These are phyloP conservation scores for Nakaseomyces bracarensis DNA, from an alignment of 1,139 yeast species.

Conservation along the genomic window DNA sequence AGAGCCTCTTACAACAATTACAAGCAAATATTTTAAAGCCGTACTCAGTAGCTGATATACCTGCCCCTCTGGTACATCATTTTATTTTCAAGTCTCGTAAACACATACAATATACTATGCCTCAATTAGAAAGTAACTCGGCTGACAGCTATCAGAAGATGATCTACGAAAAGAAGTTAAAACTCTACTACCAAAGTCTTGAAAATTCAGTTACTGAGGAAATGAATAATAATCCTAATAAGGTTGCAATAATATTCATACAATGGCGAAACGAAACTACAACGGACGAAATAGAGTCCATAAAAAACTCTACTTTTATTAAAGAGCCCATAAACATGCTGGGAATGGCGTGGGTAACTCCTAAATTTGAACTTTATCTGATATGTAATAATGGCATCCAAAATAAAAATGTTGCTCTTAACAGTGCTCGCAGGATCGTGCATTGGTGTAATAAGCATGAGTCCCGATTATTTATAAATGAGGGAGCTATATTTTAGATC, in stretches of 20 bases:
- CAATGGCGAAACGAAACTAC: conserved; percentile 32
- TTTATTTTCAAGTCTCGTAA: conserved; percentile 68
- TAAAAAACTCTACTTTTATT: conserved; percentile 11
- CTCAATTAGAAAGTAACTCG: conserved; percentile 16
- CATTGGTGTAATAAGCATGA: conserved; percentile 53
- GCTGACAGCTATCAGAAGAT: conserved; percentile 3
- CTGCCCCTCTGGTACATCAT: conserved; percentile 61
- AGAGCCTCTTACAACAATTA: conserved; percentile 34
- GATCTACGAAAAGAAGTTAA: conserved; percentile 20
- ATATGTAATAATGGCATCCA: conserved; percentile 43
- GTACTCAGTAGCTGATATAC: conserved; percentile 43
- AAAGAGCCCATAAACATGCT: conserved; percentile 33
- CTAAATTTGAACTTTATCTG: conserved; percentile 47
- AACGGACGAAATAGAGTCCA: conserved; percentile 9
- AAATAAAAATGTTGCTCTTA: conserved; percentile 41
- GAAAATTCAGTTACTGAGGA: conserved; percentile 23
- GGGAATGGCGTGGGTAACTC: conserved; percentile 50
- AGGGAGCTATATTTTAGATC: conserved; percentile 47
- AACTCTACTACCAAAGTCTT: conserved; percentile 24
- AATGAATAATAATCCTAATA: conserved; percentile 22
- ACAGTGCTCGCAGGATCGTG: conserved; percentile 45
- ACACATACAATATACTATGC: conserved; percentile 50
- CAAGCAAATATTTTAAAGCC: conserved; percentile 29
- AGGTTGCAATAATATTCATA: conserved; percentile 26
- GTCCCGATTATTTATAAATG: conserved; percentile 49